These are phyloP conservation scores for Thraustochytrium sp. DNA, from an alignment of 352 stramenopile species.

Conservation along the genomic window DNA sequence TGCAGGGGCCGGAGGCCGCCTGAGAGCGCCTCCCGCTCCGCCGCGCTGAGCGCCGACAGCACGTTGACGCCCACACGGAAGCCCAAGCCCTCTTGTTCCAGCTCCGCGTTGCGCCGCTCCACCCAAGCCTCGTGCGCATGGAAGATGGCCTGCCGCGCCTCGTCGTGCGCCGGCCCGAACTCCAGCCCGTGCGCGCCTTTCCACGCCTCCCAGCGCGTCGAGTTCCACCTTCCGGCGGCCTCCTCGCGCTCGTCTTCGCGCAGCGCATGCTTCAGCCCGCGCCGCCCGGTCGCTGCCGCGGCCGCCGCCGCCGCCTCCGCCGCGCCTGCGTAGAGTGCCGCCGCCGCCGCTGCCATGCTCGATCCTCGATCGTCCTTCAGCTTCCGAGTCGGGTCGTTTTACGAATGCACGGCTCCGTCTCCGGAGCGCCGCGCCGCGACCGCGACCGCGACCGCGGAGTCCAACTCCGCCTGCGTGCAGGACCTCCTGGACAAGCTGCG, in stretches of 20 bases:
- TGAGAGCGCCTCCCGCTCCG: neutral
- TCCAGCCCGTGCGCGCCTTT: neutral
- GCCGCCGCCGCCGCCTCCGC: too few relatives aligned
- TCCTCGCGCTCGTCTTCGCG: neutral
- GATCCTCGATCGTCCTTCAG: too few relatives aligned
- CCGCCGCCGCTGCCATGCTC: too few relatives aligned
- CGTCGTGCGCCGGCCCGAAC: neutral
- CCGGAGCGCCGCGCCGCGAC: too few relatives aligned
- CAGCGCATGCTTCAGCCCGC: too few relatives aligned
- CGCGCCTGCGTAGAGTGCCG: too few relatives aligned
- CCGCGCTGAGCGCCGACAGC: neutral
- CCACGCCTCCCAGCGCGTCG: neutral
- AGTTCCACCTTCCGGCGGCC: neutral
- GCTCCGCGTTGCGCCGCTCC: neutral
- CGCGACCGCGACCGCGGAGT: too few relatives aligned
- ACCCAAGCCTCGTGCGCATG: neutral
- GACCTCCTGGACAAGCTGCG: too few relatives aligned
- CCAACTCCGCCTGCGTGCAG: too few relatives aligned
- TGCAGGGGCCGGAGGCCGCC: neutral
- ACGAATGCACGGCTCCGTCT: too few relatives aligned
- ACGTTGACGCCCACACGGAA: neutral
- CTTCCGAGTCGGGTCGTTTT: too few relatives aligned
- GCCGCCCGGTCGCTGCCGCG: too few relatives aligned
- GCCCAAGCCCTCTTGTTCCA: neutral
- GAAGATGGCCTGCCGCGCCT: neutral